Conservation (phyloP, 768 basidiomycete species). For the Pholiota conissans region DNA sequence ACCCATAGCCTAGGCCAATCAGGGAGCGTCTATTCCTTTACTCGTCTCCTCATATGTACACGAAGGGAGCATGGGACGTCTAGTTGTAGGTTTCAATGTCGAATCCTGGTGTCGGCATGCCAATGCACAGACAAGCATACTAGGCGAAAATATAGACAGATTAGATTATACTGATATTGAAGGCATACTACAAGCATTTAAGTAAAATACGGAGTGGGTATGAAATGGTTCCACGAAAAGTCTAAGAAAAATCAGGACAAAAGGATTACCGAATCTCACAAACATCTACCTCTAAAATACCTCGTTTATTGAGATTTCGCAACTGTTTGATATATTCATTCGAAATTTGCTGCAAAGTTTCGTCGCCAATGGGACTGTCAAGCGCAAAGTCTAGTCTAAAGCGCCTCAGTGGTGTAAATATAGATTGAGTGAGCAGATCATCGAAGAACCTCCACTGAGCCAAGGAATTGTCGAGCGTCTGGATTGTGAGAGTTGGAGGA, state of each 20-base stretch:
- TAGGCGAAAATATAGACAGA: too few species aligned
- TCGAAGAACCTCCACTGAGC: constrained; percentile 24
- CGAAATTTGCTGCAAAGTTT: constrained; percentile 9
- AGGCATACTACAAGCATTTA: neutral
- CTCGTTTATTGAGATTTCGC: constrained; percentile 12
- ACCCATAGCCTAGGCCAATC: neutral
- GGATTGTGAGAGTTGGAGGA: constrained; percentile 20
- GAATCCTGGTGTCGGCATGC: too few species aligned
- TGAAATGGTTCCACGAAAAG: neutral
- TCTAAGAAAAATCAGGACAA: neutral
- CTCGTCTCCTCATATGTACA: neutral
- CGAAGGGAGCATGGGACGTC: neutral
- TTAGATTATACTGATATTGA: neutral
- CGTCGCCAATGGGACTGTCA: constrained; percentile 20
- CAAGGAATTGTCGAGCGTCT: constrained; percentile 18
- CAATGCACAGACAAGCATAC: too few species aligned
- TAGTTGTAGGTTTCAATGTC: neutral
- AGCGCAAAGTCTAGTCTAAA: constrained; percentile 21
- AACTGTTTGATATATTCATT: constrained; percentile 21
- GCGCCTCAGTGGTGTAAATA: constrained; percentile 18
- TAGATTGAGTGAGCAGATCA: constrained; percentile 20
- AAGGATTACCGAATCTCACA: constrained; percentile 13
- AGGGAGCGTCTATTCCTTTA: neutral
- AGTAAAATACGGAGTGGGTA: neutral
- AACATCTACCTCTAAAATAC: constrained; percentile 20